Conservation (phyloP, 169 alveolate genomes). For the Plasmodium adleri region DNA sequence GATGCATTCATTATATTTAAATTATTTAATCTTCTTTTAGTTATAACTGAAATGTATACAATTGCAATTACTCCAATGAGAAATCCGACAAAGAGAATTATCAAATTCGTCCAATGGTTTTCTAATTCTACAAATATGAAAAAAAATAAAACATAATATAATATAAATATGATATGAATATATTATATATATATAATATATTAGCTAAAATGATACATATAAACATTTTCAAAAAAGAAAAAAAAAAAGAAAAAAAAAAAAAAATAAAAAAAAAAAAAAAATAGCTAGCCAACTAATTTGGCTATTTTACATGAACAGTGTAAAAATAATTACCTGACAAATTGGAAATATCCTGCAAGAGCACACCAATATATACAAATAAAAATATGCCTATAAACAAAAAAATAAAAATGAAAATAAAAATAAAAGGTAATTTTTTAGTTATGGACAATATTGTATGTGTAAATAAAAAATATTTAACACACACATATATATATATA, state of each 20-base stretch:
- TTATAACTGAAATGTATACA: constrained; percentile 67
- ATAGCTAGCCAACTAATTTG: neutral
- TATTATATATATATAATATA: neutral
- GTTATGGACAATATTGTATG: too few species aligned
- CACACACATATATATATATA: too few species aligned
- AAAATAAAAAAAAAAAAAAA: constrained; percentile 3
- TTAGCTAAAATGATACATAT: neutral
- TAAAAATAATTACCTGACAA: constrained; percentile 23
- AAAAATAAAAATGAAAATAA: neutral
- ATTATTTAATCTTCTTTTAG: constrained; percentile 69
- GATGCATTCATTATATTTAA: constrained; percentile 67
- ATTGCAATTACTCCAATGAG: constrained; percentile 67
- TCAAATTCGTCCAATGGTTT: constrained; percentile 49
- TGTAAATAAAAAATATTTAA: too few species aligned
- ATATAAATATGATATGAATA: neutral
- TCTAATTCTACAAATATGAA: constrained; percentile 36
- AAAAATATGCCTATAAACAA: constrained; percentile 35
- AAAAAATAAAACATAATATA: neutral
- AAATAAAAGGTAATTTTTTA: neutral
- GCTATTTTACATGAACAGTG: too few species aligned
- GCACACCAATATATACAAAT: constrained; percentile 74
- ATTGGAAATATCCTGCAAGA: constrained; percentile 73
- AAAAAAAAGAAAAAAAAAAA: neutral
- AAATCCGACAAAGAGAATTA: constrained; percentile 57
- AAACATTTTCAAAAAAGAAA: too few species aligned